Evolutionary conservation across 495 filamentous ascomycete species (phyloP).

Genomic region (Penicillium desertorum): DNA sequence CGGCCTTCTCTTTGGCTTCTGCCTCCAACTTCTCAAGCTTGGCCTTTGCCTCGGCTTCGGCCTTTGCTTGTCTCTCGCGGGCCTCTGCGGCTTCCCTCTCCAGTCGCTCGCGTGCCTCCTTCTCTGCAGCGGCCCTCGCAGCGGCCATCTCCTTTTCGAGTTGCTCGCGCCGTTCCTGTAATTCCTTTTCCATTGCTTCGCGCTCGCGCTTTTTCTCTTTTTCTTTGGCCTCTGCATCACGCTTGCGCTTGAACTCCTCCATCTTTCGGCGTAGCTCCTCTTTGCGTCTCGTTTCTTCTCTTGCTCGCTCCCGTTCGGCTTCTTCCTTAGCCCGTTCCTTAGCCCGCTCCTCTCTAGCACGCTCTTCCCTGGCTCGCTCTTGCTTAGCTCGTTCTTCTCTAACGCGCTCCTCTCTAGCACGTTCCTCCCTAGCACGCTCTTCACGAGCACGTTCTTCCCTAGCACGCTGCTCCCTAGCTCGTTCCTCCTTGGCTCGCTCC

Average conservation of each 20-base stretch:
- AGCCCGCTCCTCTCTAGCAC: slow-evolving; percentile 18
- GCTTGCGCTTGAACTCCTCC: slow-evolving; percentile 58
- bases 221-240: slow-evolving; percentile 46
- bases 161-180: slow-evolving; percentile 49
- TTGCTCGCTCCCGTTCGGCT: slow-evolving; percentile 66
- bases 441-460: background rate
- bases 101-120: slow-evolving; percentile 44
- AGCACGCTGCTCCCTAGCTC: background rate
- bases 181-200: slow-evolving; percentile 53
- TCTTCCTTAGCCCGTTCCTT: slow-evolving; percentile 34
- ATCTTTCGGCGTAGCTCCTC: slow-evolving; percentile 55
- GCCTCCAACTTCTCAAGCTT: slow-evolving; percentile 43
- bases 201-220: slow-evolving; percentile 47
- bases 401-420: background rate
- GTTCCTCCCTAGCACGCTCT: background rate
- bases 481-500: background rate
- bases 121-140: slow-evolving; percentile 46
- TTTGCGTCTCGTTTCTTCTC: slow-evolving; percentile 63
- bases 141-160: slow-evolving; percentile 49
- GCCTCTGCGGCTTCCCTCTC: slow-evolving; percentile 40
- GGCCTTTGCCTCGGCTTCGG: slow-evolving; percentile 35
- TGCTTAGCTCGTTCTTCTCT: background rate
- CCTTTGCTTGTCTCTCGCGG: slow-evolving; percentile 31
- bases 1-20: slow-evolving; percentile 37
- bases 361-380: slow-evolving; percentile 1